A percentile compares a stretch with the other conserved stretches of the same genome.
Evolutionary conservation across 352 stramenopile species (phyloP).

Genomic region (Blastocystis sp.): DNA sequence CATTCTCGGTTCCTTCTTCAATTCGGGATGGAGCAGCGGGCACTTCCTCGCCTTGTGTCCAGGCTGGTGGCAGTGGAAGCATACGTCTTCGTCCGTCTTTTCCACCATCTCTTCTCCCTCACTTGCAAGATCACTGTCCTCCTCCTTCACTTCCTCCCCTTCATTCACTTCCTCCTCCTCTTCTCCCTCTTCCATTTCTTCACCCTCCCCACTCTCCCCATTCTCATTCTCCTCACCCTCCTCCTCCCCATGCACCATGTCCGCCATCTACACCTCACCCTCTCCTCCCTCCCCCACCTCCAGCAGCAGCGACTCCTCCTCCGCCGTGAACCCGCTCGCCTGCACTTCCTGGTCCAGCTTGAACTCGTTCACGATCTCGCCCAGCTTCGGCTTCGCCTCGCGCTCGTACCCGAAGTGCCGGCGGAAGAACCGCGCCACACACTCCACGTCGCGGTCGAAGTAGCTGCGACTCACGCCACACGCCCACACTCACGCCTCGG

Average conservation of each 20-base stretch:
- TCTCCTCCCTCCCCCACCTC: slow-evolving; percentile 72
- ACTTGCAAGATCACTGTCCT: slow-evolving; percentile 6
- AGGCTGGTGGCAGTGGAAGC: slow-evolving; percentile 40
- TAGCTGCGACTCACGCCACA: slow-evolving; percentile 74
- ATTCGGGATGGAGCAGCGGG: slow-evolving; percentile 43
- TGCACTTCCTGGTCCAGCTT: slow-evolving; percentile 74
- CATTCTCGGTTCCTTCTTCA: slow-evolving; percentile 61
- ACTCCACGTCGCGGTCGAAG: slow-evolving; percentile 90
- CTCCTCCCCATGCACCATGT: slow-evolving; percentile 69
- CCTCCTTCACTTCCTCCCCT: not conserved
- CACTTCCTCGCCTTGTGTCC: slow-evolving; percentile 68
- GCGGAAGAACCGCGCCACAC: slow-evolving; percentile 91
- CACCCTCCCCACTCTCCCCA: slow-evolving; percentile 71
- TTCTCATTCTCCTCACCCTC: slow-evolving; percentile 71
- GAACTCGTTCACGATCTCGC: slow-evolving; percentile 44
- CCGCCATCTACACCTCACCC: slow-evolving; percentile 68
- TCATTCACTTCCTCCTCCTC: slow-evolving; percentile 63
- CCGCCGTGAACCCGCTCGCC: slow-evolving; percentile 80
- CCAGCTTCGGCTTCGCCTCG: slow-evolving; percentile 70
- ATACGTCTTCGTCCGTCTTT: not conserved
- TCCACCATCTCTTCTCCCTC: slow-evolving; percentile 38
- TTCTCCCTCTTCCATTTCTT: slow-evolving; percentile 71
- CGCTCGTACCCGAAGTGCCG: slow-evolving; percentile 77
- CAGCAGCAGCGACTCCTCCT: slow-evolving; percentile 79
- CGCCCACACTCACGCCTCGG: slow-evolving; percentile 83